Evolutionary conservation across 805 yeast species (phyloP).

Genomic region (Candida quercuum): DNA sequence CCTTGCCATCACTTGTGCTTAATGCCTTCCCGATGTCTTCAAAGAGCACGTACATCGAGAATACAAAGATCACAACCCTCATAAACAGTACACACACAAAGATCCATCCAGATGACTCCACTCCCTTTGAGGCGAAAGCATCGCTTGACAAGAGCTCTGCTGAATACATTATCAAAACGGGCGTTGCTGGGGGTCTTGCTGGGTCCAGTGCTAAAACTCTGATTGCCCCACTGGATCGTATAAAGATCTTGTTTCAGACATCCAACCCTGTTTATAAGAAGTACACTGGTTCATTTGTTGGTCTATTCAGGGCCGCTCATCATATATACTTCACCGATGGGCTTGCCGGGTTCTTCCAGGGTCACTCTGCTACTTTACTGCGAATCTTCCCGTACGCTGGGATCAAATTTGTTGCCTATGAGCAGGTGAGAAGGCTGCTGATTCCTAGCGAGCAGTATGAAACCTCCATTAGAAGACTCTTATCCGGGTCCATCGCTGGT

Average conservation of each 20-base stretch:
- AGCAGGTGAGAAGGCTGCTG: constrained; percentile 74
- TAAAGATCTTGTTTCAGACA: constrained; percentile 92
- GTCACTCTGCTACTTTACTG: constrained; percentile 88
- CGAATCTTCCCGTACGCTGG: constrained; percentile 97
- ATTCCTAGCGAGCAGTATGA: constrained; percentile 75
- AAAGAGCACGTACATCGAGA: constrained; percentile 1
- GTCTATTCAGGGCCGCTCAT: constrained; percentile 67
- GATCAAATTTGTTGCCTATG: constrained; percentile 92
- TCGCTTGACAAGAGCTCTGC: constrained; percentile 58
- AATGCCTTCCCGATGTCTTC: constrained; percentile 2
- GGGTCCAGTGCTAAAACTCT: constrained; percentile 95
- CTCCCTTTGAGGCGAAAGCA: constrained; percentile 14
- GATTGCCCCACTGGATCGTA: constrained; percentile 93
- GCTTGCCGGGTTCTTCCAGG: constrained; percentile 77
- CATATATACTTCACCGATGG: constrained; percentile 71
- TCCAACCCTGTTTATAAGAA: constrained; percentile 82
- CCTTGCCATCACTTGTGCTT: no score
- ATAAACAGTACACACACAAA: constrained; percentile 14
- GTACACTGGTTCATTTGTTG: constrained; percentile 74
- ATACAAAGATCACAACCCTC: constrained; percentile 7
- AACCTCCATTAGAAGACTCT: constrained; percentile 71
- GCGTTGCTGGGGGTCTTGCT: constrained; percentile 91
- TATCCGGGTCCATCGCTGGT: constrained; percentile 91
- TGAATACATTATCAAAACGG: constrained; percentile 79
- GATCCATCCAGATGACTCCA: constrained; percentile 15